These are phyloP conservation scores for Cercospora sesami DNA, from an alignment of 2,329 filamentous ascomycete genomes.

Conservation along the genomic window DNA sequence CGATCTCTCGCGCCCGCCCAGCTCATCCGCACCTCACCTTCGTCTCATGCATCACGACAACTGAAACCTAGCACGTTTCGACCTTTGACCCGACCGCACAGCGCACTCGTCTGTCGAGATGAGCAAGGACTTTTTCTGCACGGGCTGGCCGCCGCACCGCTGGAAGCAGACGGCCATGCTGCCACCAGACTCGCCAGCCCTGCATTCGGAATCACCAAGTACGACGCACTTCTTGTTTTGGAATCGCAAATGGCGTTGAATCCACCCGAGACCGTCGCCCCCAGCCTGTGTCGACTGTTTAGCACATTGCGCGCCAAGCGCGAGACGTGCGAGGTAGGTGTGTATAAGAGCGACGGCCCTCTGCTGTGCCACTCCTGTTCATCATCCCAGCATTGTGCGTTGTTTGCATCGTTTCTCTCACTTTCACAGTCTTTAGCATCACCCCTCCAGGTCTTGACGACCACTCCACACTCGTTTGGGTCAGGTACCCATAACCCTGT, in stretches of 20 bases:
- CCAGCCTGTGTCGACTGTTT: conserved; percentile 17
- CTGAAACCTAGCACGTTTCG: conserved; percentile 24
- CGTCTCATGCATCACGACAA: conserved; percentile 8
- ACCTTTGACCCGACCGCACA: conserved; percentile 3
- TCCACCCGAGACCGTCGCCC: conserved; percentile 15
- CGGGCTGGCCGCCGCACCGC: conserved; percentile 5
- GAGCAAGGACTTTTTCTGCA: conserved; percentile 22
- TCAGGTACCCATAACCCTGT: conserved; percentile 15
- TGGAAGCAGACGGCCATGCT: conserved; percentile 1
- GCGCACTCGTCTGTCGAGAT: conserved; percentile 23
- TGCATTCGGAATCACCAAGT: conserved; percentile 8
- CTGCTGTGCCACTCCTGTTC: background rate
- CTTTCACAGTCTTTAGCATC: conserved; percentile 30
- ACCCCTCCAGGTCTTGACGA: conserved; percentile 30
- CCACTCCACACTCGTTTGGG: conserved; percentile 27
- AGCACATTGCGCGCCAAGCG: background rate
- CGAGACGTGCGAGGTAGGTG: background rate
- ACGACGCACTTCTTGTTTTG: conserved; percentile 20
- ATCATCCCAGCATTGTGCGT: conserved; percentile 8
- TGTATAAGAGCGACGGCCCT: conserved; percentile 20
- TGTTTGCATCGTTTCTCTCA: background rate
- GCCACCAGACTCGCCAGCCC: conserved; percentile 12
- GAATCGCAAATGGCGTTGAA: conserved; percentile 17
- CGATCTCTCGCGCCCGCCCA: background rate
- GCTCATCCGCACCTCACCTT: conserved; percentile 5